These are phyloP conservation scores for Asterella californica DNA, from an alignment of 225 moss, liverwort and hornwort genomes.

Conservation along the genomic window DNA sequence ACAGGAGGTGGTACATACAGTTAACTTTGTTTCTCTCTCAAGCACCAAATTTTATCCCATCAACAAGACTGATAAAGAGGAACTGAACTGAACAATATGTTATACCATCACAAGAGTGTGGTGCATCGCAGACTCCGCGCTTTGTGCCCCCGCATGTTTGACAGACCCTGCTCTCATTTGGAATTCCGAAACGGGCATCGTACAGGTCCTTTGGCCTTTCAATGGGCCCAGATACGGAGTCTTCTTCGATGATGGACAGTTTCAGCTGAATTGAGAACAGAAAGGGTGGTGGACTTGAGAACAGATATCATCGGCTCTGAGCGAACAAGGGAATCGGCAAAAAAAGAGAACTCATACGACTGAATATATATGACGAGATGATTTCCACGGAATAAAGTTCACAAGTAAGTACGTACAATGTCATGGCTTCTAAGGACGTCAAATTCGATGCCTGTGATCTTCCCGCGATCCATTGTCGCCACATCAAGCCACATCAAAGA, in stretches of 20 bases:
- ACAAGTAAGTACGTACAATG: slow-evolving; percentile 10
- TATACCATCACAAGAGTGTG: slow-evolving; percentile 36
- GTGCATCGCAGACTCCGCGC: slow-evolving; percentile 26
- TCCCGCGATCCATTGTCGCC: neutral
- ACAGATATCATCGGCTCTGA: neutral
- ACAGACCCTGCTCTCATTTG: slow-evolving; percentile 26
- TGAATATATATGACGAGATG: too few relatives aligned
- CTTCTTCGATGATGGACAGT: slow-evolving; percentile 8
- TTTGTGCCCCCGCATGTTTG: slow-evolving; percentile 30
- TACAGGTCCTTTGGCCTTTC: slow-evolving; percentile 28
- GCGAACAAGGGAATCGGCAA: neutral
- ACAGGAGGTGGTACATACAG: neutral
- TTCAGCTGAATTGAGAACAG: slow-evolving; percentile 14
- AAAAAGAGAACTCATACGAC: neutral
- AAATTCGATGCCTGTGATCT: slow-evolving; percentile 8
- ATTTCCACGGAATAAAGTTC: neutral
- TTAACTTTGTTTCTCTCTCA: neutral
- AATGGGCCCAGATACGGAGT: neutral
- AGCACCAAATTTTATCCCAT: neutral
- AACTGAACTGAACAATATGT: neutral
- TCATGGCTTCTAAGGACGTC: slow-evolving; percentile 21
- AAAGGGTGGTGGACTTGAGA: neutral
- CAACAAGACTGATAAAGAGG: neutral
- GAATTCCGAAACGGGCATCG: slow-evolving; percentile 40
- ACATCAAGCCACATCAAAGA: neutral